Base-by-base conservation (phyloP, 1,139 yeast species). In the Sugiyamaella pinicola region DNA sequence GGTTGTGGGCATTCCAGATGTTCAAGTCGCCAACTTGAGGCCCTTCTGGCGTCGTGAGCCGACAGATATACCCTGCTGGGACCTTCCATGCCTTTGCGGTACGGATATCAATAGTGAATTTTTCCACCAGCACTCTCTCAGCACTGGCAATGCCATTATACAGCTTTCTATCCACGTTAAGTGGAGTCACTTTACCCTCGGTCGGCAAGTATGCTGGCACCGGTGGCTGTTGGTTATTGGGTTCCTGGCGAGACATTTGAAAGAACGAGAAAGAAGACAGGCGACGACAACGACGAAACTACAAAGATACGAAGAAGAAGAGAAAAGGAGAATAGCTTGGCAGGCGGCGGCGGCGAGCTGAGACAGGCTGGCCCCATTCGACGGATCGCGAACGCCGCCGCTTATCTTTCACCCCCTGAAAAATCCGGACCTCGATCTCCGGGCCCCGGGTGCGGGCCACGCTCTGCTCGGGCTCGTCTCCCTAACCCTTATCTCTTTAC, bases 1-100 rank as follows among this genome's bases (percentile, higher is more conserved):
- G 85, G 63, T 82, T 81, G 59, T 79, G 74, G 40, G 71, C 70
- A 62, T 77, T 80, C 87, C 87, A 83, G 48, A 82, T 77, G 67
- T 83, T 83, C 66, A 83, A 75, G 62, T 83, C 87, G 61, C 86
- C 83, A 3, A 83, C 87, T 64, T 83, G 87, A 1, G 87, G 85
- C 1, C 87, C 87, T 58, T 83, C 82, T 1, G 86, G 84, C 0
- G 86, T 80, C 4, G 81, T 79, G 51, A 83, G 72, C 34, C 87
- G 71, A 58, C 84, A 81, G 24, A 83, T 76, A 28, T 78, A 73
- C 13, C 80, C 81, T 19, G 82, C 82, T 10, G 85, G 83, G 12
- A 83, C 81, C 57, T 77, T 78, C 70, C 84, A 80, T 0, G 86
- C 84, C 51, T 78, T 72, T 2, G 84, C 87, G 0, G 83, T 73